These are phyloP conservation scores for Exophiala calicioides DNA, from an alignment of 2,329 filamentous ascomycete species.

Conservation along the genomic window DNA sequence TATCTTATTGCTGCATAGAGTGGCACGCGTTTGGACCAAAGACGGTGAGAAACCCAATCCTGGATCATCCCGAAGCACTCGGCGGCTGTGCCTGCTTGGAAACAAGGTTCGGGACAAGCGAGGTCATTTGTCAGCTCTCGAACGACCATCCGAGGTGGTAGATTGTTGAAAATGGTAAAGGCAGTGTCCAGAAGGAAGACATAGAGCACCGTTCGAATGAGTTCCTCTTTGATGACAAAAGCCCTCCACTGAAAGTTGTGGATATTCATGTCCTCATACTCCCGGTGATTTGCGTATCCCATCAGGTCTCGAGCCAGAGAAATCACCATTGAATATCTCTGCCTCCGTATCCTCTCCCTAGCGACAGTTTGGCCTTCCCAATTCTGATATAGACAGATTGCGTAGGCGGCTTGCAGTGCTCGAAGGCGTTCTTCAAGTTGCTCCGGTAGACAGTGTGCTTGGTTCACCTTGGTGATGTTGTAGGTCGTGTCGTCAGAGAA, in stretches of 20 bases:
- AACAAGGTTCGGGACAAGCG: constrained; percentile 40
- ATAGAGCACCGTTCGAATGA: constrained; percentile 40
- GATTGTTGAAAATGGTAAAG: constrained; percentile 46
- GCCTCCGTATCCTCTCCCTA: constrained; percentile 40
- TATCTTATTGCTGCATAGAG: background rate
- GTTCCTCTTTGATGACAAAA: constrained; percentile 39
- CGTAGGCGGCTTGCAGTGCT: constrained; percentile 41
- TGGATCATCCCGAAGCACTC: constrained; percentile 30
- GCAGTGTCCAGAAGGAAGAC: constrained; percentile 43
- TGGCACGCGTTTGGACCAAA: background rate
- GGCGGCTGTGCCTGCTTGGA: constrained; percentile 39
- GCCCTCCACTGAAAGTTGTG: constrained; percentile 39
- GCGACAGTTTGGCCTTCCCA: constrained; percentile 41
- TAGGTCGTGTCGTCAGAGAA: background rate
- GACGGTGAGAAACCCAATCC: background rate
- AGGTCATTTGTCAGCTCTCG: constrained; percentile 43
- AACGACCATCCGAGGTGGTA: constrained; percentile 43
- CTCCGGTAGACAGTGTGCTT: background rate
- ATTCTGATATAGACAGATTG: constrained; percentile 44
- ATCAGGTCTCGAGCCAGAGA: constrained; percentile 37
- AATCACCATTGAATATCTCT: constrained; percentile 33
- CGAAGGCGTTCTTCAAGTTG: constrained; percentile 35
- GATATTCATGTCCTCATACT: constrained; percentile 27
- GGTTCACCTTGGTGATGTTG: too few relatives aligned
- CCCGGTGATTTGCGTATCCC: constrained; percentile 30